Evolutionary conservation across 176 grass and related monocot genomes (phyloP).

Genomic region (Guadua angustifolia): DNA sequence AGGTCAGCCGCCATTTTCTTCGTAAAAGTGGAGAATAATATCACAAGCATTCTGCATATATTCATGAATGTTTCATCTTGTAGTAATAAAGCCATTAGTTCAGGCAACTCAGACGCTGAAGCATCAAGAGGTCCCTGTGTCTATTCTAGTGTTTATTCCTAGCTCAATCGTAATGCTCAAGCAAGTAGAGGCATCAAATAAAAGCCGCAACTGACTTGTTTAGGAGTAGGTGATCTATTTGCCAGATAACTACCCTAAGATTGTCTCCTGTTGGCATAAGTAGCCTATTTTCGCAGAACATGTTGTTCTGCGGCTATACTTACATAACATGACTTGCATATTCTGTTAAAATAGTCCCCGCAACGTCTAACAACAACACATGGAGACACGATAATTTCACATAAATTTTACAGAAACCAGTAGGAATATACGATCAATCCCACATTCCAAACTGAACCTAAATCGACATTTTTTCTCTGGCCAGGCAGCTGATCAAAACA

Average conservation of each 20-base stretch:
- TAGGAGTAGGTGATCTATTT: background rate
- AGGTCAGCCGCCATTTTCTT: slow-evolving; percentile 29
- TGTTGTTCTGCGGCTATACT: background rate
- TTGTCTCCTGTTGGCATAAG: background rate
- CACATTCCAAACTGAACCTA: background rate
- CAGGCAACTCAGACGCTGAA: background rate
- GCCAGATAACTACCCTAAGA: background rate
- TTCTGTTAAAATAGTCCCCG: background rate
- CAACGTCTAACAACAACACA: background rate
- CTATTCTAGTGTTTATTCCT: slow-evolving; percentile 8
- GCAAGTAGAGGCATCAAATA: background rate
- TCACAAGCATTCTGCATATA: background rate
- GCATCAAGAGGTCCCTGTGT: slow-evolving; percentile 34
- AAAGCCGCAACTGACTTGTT: background rate
- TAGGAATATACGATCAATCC: no score
- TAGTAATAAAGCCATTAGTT: background rate
- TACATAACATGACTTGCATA: background rate
- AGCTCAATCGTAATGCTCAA: slow-evolving; percentile 23
- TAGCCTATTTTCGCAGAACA: background rate
- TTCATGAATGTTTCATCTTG: slow-evolving; percentile 3
- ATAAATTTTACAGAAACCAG: background rate
- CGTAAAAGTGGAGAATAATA: slow-evolving; percentile 29
- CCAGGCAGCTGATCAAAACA: background rate
- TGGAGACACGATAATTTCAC: background rate
- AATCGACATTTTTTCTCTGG: background rate